Evolutionary conservation across 768 basidiomycete genomes (phyloP).

Genomic region (Ramaria rubella): DNA sequence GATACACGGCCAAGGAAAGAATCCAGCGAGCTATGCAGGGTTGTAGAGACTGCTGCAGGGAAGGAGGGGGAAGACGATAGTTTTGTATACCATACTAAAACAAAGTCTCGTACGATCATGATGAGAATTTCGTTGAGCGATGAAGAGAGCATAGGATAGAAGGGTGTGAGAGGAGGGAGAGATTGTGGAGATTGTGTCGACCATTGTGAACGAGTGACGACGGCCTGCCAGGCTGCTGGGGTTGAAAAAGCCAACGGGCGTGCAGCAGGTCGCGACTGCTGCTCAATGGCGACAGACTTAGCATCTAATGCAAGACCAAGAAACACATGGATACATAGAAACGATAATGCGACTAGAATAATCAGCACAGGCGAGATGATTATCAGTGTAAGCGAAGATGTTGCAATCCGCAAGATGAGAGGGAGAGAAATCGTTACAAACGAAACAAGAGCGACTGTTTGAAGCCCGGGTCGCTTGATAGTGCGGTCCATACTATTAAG

Average conservation of each 20-base stretch:
- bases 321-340: conserved; percentile 17
- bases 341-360: conserved; percentile 9
- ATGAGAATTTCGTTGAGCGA: conserved; percentile 72
- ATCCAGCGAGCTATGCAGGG: conserved; percentile 61
- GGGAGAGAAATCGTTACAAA: conserved; percentile 15
- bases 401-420: conserved; percentile 18
- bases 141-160: conserved; percentile 59
- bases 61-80: conserved; percentile 86
- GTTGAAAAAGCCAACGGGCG: conserved; percentile 82
- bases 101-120: conserved; percentile 82
- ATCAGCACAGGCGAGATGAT: conserved; percentile 17
- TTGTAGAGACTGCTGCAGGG: conserved; percentile 72
- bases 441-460: neutral
- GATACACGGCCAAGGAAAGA: conserved; percentile 50
- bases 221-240: conserved; percentile 91
- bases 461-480: neutral
- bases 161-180: conserved; percentile 59
- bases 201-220: conserved; percentile 86
- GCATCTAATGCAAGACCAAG: conserved; percentile 17
- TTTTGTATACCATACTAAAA: conserved; percentile 81
- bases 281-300: conserved; percentile 4
- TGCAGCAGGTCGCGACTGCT: conserved; percentile 38
- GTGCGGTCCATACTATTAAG: neutral
- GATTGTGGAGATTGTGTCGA: conserved; percentile 63
- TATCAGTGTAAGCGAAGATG: conserved; percentile 20